Evolutionary conservation across 164 flowering plant species (phyloP), one percentile per base, ranked within the genome.

Genomic region (Akebia trifoliata): DNA sequence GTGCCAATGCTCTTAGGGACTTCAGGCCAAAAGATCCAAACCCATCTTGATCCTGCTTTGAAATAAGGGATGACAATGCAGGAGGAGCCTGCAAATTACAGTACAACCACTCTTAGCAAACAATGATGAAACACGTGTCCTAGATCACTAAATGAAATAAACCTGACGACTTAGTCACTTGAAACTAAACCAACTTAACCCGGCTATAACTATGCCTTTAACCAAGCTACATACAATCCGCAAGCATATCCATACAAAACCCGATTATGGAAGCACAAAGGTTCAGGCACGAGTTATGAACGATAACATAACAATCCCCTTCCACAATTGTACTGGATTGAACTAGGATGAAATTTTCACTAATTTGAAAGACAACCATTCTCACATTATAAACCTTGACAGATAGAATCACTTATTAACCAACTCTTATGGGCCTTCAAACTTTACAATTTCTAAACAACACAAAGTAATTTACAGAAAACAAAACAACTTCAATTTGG

Each of bases 1-100:
- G 78, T 22, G 89, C 95, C 65, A 86, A 54, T 21, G 81, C 85
- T 63, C 85, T 78, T 14, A 85, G 59, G n/a, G 90, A 78, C 59
- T 76, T 78, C 28, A 56, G 20, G 50, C 83, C 79, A 63, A 75
- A 65, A 70, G 83, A 79, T 57, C 76, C 81, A 57, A 42, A 65
- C 17, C 75, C 79, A 15, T 87, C 84, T 50, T 70, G 74, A 69
- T 72, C 76, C 59, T 73, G 77, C 78, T 76, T 88, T 22, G 76
- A 64, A 36, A 59, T n/a, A 46, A 78, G 58, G 49, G 78, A 75
- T 34, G 92, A 80, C 44, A 79, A 51, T 42, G 42, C 71, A 32
- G 90, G 86, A 72, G 78, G 39, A 36, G 70, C 78, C 94, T 90
- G 80, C 67, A 74, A 29, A 49, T 31, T 34, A 4, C 22, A 57